Evolutionary conservation across 176 grass and related monocot genomes (phyloP).

Genomic region (Raddia guianensis): DNA sequence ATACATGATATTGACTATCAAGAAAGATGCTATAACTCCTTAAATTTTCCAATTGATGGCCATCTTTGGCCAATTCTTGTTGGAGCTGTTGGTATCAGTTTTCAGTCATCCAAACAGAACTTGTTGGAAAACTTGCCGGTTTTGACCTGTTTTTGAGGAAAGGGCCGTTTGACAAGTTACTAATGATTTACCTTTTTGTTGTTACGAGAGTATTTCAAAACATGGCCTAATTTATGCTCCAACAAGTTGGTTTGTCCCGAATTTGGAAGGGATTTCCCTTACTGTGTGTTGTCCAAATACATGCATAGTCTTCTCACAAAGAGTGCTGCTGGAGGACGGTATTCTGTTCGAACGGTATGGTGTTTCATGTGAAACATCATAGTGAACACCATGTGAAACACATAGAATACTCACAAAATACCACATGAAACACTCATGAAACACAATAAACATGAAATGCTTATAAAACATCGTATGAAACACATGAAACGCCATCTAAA

Average conservation of each 20-base stretch:
- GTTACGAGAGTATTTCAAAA: neutral
- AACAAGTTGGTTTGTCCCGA: neutral
- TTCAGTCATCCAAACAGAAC: conserved; percentile 19
- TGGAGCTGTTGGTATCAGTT: neutral
- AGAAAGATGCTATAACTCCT: neutral
- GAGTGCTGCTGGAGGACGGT: too few species aligned
- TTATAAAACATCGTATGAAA: too few species aligned
- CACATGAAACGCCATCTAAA: too few species aligned
- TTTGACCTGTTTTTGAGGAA: neutral
- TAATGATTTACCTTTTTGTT: neutral
- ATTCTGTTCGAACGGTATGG: too few species aligned
- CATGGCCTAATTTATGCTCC: neutral
- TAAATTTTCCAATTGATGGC: neutral
- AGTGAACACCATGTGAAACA: too few species aligned
- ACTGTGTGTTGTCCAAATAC: neutral
- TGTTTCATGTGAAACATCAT: too few species aligned
- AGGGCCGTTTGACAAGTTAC: neutral
- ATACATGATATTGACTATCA: conserved; percentile 14
- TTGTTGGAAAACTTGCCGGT: neutral
- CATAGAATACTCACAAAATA: too few species aligned
- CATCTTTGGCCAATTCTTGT: neutral
- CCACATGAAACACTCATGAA: too few species aligned
- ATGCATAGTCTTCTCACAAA: too few species aligned
- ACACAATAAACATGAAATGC: too few species aligned
- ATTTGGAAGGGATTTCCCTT: neutral